Evolutionary conservation across 495 filamentous ascomycete species (phyloP).

Genomic region (Lepraria neglecta): DNA sequence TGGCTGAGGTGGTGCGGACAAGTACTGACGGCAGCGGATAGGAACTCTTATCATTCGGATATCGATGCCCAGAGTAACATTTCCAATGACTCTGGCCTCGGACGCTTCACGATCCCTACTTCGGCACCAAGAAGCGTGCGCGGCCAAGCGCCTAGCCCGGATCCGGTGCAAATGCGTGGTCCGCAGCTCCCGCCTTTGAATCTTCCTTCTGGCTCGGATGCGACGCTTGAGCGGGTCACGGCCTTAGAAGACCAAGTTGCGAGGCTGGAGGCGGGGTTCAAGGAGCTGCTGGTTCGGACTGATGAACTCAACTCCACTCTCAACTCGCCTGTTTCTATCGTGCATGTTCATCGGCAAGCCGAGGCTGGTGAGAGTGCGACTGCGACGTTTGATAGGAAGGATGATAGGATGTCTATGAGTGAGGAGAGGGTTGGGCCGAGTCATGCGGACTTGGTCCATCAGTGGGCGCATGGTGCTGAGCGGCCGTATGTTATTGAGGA

Average conservation of each 20-base stretch:
- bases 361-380: conserved; percentile 1
- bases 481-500: neutral
- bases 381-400: neutral
- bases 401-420: conserved; percentile 5
- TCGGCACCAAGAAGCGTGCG: conserved; percentile 1
- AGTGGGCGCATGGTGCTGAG: neutral
- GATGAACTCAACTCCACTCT: conserved; percentile 7
- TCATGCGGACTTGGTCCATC: neutral
- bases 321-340: neutral
- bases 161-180: neutral
- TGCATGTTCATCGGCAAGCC: neutral
- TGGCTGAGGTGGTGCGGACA: neutral
- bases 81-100: neutral
- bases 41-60: neutral
- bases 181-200: neutral
- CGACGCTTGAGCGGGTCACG: neutral
- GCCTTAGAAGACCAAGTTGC: conserved; percentile 12
- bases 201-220: neutral
- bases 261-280: neutral
- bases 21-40: neutral
- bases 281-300: neutral
- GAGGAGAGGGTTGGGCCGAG: neutral
- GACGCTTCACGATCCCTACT: neutral
- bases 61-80: neutral
- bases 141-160: conserved; percentile 1